phyloP scores from a whole-genome alignment of 2,329 filamentous ascomycete species.

The Orbilia oligospora region DNA sequence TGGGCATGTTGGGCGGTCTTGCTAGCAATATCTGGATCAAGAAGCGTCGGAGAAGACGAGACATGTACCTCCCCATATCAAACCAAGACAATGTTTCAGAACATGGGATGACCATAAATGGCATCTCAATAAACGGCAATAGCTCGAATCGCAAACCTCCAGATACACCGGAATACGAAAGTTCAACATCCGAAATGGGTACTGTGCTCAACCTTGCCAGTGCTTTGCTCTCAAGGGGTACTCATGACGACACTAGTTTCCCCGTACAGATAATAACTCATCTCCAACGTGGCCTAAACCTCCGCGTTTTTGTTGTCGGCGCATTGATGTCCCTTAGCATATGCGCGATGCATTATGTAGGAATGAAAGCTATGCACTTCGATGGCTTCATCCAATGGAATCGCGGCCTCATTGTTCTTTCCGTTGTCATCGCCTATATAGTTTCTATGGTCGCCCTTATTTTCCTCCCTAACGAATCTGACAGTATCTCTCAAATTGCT shows the following conservation, averaged over 20 bases:
- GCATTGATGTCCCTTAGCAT: conserved; percentile 53
- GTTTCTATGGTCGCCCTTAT: conserved; percentile 51
- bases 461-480: conserved; percentile 50
- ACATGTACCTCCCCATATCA: conserved; percentile 55
- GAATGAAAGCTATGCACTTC: conserved; percentile 57
- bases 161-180: conserved; percentile 57
- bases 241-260: conserved; percentile 33
- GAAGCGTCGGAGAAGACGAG: conserved; percentile 35
- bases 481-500: conserved; percentile 39
- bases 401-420: conserved; percentile 38
- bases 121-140: conserved; percentile 24
- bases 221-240: conserved; percentile 38
- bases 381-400: conserved; percentile 51
- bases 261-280: conserved; percentile 28
- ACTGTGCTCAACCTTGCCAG: conserved; percentile 47
- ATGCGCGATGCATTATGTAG: conserved; percentile 57
- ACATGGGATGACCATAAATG: conserved; percentile 38
- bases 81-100: conserved; percentile 45
- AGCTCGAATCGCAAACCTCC: conserved; percentile 27
- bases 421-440: conserved; percentile 48
- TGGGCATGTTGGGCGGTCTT: conserved; percentile 47
- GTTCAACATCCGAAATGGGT: conserved; percentile 53
- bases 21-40: conserved; percentile 59
- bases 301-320: conserved; percentile 45
- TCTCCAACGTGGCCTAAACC: conserved; percentile 30